These are phyloP conservation scores for Pseudopyricularia cyperi DNA, from an alignment of 2,329 filamentous ascomycete genomes.

Conservation along the genomic window DNA sequence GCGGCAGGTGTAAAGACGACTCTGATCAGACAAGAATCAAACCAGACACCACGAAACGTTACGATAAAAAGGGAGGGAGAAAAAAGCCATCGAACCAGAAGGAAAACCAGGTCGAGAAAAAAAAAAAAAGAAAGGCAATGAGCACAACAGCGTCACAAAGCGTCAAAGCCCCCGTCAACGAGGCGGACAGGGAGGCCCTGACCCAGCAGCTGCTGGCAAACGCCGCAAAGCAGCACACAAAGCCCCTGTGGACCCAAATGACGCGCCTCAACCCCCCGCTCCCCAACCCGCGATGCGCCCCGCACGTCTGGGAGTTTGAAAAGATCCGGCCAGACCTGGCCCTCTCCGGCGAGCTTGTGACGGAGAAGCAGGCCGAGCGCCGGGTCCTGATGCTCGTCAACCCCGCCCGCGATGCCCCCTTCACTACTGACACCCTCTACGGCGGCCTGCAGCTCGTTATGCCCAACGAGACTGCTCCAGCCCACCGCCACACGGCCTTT, in stretches of 20 bases:
- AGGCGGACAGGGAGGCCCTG: not conserved
- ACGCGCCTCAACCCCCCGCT: conserved; percentile 25
- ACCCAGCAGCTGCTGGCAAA: not conserved
- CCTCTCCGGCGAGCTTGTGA: conserved; percentile 17
- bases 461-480: conserved; percentile 36
- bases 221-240: conserved; percentile 7
- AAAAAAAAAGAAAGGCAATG: not conserved
- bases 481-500: conserved; percentile 40
- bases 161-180: not conserved
- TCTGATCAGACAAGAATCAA: not conserved
- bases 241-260: conserved; percentile 32
- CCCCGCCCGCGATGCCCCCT: conserved; percentile 26
- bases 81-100: too few species aligned
- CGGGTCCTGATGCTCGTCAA: conserved; percentile 24
- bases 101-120: too few species aligned
- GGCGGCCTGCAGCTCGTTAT: conserved; percentile 40
- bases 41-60: not conserved
- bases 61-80: not conserved
- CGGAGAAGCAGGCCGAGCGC: conserved; percentile 21
- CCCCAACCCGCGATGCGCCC: conserved; percentile 25
- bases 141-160: not conserved
- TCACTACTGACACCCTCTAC: conserved; percentile 41
- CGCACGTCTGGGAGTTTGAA: conserved; percentile 20
- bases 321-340: conserved; percentile 18
- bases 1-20: not conserved